Percentiles rank a stretch among this genome's conserved stretches.
Conservation (phyloP, 2,329 filamentous ascomycete species). For the Alternaria sp. region DNA sequence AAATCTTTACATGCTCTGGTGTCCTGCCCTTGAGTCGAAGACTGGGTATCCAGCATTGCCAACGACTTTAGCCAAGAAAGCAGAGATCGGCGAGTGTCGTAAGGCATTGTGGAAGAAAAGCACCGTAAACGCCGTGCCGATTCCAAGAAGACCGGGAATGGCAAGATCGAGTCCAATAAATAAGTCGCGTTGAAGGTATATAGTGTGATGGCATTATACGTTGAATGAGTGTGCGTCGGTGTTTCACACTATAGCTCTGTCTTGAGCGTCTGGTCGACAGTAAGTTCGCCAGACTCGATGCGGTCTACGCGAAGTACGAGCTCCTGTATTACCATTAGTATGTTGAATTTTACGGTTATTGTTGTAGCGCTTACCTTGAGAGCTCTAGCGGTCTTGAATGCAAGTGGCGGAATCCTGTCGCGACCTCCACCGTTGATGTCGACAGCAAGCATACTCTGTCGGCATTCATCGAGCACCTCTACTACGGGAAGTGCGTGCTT, state of each 20-base stretch:
- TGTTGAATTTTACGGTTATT: not conserved
- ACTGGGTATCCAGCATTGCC: conserved; percentile 15
- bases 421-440: conserved; percentile 67
- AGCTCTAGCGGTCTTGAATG: conserved; percentile 84
- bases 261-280: conserved; percentile 40
- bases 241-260: conserved; percentile 34
- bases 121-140: not conserved
- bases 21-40: conserved; percentile 2
- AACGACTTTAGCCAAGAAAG: not conserved
- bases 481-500: conserved; percentile 60
- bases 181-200: not conserved
- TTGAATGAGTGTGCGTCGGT: not conserved
- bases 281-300: conserved; percentile 49
- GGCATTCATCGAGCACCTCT: conserved; percentile 66
- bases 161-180: not conserved
- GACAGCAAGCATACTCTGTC: conserved; percentile 68
- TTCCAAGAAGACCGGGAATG: not conserved
- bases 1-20: not conserved
- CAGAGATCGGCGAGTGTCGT: not conserved
- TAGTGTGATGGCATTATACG: not conserved
- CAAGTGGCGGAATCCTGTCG: conserved; percentile 74
- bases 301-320: conserved; percentile 51
- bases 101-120: not conserved
- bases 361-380: conserved; percentile 64
- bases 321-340: conserved; percentile 40